Evolutionary conservation across 345 rosid genomes (phyloP).

Genomic region (Gossypium turneri): DNA sequence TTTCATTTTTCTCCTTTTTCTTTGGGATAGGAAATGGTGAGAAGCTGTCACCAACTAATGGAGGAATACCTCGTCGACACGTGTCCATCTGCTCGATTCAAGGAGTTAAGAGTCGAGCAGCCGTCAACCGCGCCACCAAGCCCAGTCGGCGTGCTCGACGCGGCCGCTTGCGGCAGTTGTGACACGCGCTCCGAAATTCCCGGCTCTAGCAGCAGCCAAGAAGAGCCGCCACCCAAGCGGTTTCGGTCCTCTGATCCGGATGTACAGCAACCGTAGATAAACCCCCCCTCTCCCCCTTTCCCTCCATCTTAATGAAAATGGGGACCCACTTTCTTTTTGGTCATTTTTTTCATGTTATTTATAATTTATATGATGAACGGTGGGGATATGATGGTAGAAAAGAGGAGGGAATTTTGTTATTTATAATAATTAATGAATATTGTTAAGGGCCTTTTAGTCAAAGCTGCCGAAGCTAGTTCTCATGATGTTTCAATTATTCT

Average conservation of each 20-base stretch:
- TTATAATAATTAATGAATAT: neutral
- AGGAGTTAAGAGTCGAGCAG: slow-evolving; percentile 28
- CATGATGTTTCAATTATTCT: neutral
- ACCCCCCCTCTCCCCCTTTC: neutral
- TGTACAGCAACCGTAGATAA: slow-evolving; percentile 41
- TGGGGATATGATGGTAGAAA: slow-evolving; percentile 20
- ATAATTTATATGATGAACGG: slow-evolving; percentile 23
- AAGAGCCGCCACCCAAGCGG: slow-evolving; percentile 33
- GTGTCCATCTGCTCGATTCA: slow-evolving; percentile 37
- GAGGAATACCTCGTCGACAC: slow-evolving; percentile 56
- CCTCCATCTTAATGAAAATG: neutral
- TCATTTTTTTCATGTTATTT: slow-evolving; percentile 8
- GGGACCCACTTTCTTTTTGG: neutral
- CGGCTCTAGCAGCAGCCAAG: neutral
- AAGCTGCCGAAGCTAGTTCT: neutral
- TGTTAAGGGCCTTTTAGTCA: neutral
- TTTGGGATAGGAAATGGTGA: slow-evolving; percentile 48
- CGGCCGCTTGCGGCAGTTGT: slow-evolving; percentile 54
- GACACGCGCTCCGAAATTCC: slow-evolving; percentile 15
- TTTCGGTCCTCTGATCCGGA: slow-evolving; percentile 32
- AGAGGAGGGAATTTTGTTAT: slow-evolving; percentile 25
- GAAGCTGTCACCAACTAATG: slow-evolving; percentile 80
- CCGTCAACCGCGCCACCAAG: slow-evolving; percentile 38
- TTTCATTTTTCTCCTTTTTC: neutral
- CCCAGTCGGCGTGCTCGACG: slow-evolving; percentile 65